A percentile compares a stretch with the other conserved stretches of the same genome.
Conservation (phyloP, 2,329 filamentous ascomycete species). For the Sporothrix schenckii region DNA sequence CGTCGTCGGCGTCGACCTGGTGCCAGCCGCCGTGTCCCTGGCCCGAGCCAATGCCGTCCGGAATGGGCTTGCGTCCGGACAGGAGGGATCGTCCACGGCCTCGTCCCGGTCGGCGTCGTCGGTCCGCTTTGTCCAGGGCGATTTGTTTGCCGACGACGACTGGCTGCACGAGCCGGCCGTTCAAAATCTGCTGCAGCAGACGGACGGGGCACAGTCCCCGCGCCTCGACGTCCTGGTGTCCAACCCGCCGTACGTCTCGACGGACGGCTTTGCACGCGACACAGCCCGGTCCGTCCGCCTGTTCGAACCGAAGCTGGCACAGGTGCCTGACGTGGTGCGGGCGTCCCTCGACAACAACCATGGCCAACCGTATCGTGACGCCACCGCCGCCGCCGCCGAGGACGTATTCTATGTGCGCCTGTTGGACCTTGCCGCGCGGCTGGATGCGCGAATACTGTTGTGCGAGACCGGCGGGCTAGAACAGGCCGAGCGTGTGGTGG, state of each 20-base stretch:
- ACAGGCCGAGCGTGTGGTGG: conserved; percentile 68
- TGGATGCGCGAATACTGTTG: conserved; percentile 60
- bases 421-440: conserved; percentile 55
- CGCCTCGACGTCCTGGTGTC: conserved; percentile 71
- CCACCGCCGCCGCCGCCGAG: conserved; percentile 44
- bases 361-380: not conserved
- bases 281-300: conserved; percentile 75
- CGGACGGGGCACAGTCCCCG: not conserved
- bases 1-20: conserved; percentile 75
- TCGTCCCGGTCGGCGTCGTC: too few species aligned
- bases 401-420: conserved; percentile 70
- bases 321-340: conserved; percentile 59
- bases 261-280: conserved; percentile 60
- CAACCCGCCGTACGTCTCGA: conserved; percentile 91
- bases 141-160: conserved; percentile 52
- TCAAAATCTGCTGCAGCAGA: not conserved
- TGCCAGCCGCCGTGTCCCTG: conserved; percentile 64
- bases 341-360: not conserved
- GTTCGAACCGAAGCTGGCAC: conserved; percentile 77
- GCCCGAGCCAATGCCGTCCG: conserved; percentile 64
- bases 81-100: not conserved
- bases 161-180: conserved; percentile 39
- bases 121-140: conserved; percentile 34
- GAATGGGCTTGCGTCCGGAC: conserved; percentile 46
- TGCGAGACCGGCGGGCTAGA: conserved; percentile 72